phyloP scores from a whole-genome alignment of 768 basidiomycete genomes.

The Mycena epipterygia region DNA sequence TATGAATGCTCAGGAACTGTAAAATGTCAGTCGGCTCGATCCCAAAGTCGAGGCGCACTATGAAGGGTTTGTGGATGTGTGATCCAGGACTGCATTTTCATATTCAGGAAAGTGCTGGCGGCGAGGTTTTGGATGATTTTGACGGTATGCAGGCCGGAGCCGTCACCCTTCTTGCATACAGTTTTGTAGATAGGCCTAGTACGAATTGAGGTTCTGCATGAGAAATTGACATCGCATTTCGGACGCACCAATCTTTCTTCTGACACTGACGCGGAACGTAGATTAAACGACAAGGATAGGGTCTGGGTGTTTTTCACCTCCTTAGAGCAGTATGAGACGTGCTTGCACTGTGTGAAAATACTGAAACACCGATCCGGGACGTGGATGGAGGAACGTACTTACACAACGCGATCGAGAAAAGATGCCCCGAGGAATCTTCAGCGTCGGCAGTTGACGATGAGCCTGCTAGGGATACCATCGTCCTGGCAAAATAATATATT shows the following conservation, averaged over 20 bases:
- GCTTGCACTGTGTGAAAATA: not conserved
- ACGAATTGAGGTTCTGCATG: not conserved
- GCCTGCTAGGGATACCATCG: no score
- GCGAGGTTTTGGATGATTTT: not conserved
- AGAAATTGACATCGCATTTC: no score
- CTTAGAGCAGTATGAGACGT: not conserved
- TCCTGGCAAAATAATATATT: no score
- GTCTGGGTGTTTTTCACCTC: not conserved
- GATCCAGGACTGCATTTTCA: not conserved
- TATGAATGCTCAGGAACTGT: not conserved
- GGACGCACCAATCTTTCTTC: not conserved
- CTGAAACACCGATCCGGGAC: no score
- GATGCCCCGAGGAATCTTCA: no score
- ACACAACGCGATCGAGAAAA: no score
- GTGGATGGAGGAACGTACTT: no score
- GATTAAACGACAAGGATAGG: not conserved
- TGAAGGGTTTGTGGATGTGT: conserved; percentile 3
- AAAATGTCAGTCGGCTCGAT: conserved; percentile 1
- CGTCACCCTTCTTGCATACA: not conserved
- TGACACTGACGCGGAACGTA: not conserved
- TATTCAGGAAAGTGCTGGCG: not conserved
- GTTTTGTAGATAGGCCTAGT: not conserved
- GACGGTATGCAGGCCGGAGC: not conserved
- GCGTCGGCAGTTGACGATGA: no score
- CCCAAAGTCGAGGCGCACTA: conserved; percentile 7